phyloP scores from a whole-genome alignment of 2,329 filamentous ascomycete species.

The Dactylonectria macrodidyma region DNA sequence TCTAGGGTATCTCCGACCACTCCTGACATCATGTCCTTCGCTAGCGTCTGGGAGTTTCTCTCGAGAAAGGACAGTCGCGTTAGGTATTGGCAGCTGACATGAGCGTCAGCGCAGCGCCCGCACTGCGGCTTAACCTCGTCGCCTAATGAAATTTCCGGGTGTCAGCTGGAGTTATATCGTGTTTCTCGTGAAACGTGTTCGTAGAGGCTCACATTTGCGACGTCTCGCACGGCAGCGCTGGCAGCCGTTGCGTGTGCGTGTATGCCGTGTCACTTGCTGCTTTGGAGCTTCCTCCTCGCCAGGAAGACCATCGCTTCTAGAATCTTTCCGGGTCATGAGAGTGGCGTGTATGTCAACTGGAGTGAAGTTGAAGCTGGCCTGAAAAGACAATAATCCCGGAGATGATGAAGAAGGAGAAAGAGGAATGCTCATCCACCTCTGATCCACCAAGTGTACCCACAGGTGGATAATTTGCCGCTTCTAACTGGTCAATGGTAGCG shows the following conservation, averaged over 20 bases:
- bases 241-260: conserved; percentile 10
- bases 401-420: neutral
- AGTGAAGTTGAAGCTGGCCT: neutral
- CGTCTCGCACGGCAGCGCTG: conserved; percentile 15
- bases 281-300: neutral
- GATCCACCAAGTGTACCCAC: neutral
- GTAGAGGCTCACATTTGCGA: conserved; percentile 17
- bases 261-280: neutral
- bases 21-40: neutral
- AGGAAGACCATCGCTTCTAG: neutral
- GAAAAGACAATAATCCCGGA: neutral
- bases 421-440: neutral
- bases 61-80: neutral
- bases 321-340: neutral
- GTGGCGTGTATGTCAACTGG: neutral
- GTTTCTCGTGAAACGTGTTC: neutral
- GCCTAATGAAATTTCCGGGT: neutral
- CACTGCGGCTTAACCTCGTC: neutral
- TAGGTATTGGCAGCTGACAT: neutral
- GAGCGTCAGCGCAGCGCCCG: neutral
- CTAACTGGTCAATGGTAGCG: neutral
- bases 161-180: no score
- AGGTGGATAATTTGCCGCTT: neutral
- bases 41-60: neutral
- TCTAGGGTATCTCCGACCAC: neutral